Percentiles rank a stretch among this genome's conserved stretches.
Conservation (phyloP, 2,329 filamentous ascomycete species). For the Fusarium fujikuroi region DNA sequence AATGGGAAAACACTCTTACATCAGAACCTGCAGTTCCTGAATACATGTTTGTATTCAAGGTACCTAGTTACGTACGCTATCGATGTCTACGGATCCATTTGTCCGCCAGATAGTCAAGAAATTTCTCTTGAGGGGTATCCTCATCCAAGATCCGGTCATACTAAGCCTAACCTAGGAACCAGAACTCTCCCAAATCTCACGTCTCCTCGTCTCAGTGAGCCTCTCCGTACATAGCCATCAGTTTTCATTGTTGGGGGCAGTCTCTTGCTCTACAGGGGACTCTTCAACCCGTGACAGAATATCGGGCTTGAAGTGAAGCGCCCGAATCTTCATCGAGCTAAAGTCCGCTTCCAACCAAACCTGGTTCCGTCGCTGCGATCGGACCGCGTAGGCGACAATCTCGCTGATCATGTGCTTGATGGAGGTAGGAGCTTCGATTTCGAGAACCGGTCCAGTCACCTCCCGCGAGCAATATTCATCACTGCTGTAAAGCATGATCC, state of each 20-base stretch:
- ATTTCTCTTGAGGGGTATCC: not conserved
- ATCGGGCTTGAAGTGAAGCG: not conserved
- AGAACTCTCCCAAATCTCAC: not conserved
- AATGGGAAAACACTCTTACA: not conserved
- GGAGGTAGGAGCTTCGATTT: not conserved
- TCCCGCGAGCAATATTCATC: not conserved
- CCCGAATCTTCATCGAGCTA: not conserved
- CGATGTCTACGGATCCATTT: not conserved
- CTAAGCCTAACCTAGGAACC: not conserved
- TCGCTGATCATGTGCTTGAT: not conserved
- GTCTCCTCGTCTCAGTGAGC: too few relatives aligned
- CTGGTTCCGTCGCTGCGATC: not conserved
- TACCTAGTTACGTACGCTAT: not conserved
- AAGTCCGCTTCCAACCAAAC: not conserved
- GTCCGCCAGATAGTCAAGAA: not conserved
- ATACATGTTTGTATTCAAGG: not conserved
- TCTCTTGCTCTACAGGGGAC: not conserved
- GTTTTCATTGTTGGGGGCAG: too few relatives aligned
- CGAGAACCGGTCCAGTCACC: not conserved
- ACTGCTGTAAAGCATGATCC: not conserved
- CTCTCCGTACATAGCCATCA: not conserved
- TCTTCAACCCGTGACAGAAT: not conserved
- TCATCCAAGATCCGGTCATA: not conserved
- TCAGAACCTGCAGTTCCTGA: too few relatives aligned
- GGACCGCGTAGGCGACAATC: not conserved